Evolutionary conservation across 148 eudicot species (phyloP).

Genomic region (Drosera capensis): DNA sequence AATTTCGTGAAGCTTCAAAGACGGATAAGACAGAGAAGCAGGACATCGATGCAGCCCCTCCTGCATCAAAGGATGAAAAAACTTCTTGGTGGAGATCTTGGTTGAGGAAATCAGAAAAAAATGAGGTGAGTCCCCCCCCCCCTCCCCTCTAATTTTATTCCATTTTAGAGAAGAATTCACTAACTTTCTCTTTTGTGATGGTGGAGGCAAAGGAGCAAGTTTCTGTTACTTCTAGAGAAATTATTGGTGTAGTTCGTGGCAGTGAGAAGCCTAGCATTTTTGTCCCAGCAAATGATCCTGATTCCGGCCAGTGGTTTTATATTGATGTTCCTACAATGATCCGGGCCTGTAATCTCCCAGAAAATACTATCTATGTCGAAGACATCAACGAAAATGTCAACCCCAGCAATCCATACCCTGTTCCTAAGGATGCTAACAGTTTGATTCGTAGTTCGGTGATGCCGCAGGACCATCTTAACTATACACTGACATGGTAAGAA

Average conservation of each 20-base stretch:
- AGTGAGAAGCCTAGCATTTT: conserved; percentile 94
- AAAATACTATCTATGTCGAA: conserved; percentile 59
- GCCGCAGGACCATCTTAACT: conserved; percentile 97
- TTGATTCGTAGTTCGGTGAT: conserved; percentile 83
- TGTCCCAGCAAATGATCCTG: conserved; percentile 83
- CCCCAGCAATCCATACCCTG: conserved; percentile 66
- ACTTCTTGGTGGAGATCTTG: conserved; percentile 60
- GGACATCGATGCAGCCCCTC: conserved; percentile 9
- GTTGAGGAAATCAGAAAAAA: conserved; percentile 37
- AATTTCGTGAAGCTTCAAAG: conserved; percentile 22
- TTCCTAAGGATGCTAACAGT: conserved; percentile 62
- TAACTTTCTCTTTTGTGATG: conserved; percentile 2
- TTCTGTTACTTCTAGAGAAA: conserved; percentile 35
- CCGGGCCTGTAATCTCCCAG: conserved; percentile 53
- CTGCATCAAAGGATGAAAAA: conserved; percentile 19
- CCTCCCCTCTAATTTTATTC: conserved; percentile 3
- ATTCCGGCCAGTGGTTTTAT: conserved; percentile 73
- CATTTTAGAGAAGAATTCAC: neutral
- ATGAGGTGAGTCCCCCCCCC: conserved; percentile 21
- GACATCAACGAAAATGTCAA: conserved; percentile 50
- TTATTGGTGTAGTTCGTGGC: conserved; percentile 79
- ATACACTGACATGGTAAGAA: conserved; percentile 67
- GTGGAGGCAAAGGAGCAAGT: conserved; percentile 35
- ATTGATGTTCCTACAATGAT: conserved; percentile 88
- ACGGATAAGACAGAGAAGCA: conserved; percentile 19